phyloP scores from a whole-genome alignment of 2,329 filamentous ascomycete species.

The Sclerotinia borealis region DNA sequence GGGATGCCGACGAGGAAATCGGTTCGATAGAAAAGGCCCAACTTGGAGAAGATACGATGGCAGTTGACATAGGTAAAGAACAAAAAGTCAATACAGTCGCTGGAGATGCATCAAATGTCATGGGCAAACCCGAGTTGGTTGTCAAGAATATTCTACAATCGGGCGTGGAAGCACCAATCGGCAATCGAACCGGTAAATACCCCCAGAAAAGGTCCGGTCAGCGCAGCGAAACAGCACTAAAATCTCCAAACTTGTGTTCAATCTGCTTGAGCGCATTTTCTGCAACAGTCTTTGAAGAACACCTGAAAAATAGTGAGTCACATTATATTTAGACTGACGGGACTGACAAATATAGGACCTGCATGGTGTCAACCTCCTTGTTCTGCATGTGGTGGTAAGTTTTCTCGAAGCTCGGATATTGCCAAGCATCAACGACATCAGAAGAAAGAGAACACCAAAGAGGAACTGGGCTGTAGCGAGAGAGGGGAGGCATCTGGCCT shows the following conservation, averaged over 20 bases:
- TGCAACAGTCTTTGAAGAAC: neutral
- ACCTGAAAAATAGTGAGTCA: neutral
- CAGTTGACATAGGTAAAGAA: neutral
- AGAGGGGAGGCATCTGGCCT: neutral
- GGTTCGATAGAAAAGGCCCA: neutral
- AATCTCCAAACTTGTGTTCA: neutral
- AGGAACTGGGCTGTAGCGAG: neutral
- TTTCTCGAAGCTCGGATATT: neutral
- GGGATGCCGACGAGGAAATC: neutral
- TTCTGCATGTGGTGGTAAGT: neutral
- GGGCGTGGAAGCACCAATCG: neutral
- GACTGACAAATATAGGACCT: neutral
- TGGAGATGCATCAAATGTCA: neutral
- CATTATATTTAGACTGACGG: neutral
- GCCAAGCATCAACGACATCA: neutral
- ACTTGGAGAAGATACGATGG: neutral
- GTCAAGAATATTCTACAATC: neutral
- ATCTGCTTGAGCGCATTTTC: neutral
- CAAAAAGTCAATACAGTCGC: neutral
- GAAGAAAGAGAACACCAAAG: neutral
- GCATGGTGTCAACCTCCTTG: neutral
- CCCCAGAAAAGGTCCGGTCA: neutral
- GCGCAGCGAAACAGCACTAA: neutral
- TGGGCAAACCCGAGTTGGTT: neutral
- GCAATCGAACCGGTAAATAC: neutral